These are phyloP conservation scores for Diaporthe humulicola DNA, from an alignment of 2,329 filamentous ascomycete species.

Conservation along the genomic window DNA sequence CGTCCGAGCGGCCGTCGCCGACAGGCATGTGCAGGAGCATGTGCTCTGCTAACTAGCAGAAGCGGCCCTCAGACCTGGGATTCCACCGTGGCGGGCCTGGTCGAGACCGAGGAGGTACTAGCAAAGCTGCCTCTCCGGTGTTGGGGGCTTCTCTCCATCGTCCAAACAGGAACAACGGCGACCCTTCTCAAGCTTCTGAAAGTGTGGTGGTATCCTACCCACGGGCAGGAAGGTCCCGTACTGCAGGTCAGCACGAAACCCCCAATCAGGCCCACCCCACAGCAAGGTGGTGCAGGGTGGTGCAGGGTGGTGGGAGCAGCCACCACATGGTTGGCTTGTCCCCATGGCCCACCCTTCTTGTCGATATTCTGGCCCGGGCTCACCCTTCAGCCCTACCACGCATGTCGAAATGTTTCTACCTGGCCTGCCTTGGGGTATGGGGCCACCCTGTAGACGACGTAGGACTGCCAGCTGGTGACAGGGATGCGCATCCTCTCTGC, in stretches of 20 bases:
- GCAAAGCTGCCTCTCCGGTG: neutral
- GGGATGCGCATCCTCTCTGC: constrained; percentile 8
- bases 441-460: constrained; percentile 22
- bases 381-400: constrained; percentile 33
- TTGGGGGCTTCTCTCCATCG: neutral
- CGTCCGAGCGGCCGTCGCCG: neutral
- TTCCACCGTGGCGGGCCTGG: neutral
- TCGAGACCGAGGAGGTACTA: neutral
- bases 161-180: neutral
- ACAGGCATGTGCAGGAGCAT: neutral
- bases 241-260: neutral
- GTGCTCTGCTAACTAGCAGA: neutral
- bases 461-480: constrained; percentile 32
- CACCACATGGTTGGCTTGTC: constrained; percentile 11
- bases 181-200: neutral
- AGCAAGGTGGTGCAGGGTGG: too few relatives aligned
- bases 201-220: neutral
- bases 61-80: constrained; percentile 11
- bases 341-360: constrained; percentile 9
- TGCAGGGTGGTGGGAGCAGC: too few relatives aligned
- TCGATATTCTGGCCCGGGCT: neutral
- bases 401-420: constrained; percentile 1
- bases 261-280: constrained; percentile 6
- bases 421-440: neutral
- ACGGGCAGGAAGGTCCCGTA: neutral